Base-by-base conservation (phyloP, 192 early-diverging fungal species). In the Kickxella alabastrina region DNA sequence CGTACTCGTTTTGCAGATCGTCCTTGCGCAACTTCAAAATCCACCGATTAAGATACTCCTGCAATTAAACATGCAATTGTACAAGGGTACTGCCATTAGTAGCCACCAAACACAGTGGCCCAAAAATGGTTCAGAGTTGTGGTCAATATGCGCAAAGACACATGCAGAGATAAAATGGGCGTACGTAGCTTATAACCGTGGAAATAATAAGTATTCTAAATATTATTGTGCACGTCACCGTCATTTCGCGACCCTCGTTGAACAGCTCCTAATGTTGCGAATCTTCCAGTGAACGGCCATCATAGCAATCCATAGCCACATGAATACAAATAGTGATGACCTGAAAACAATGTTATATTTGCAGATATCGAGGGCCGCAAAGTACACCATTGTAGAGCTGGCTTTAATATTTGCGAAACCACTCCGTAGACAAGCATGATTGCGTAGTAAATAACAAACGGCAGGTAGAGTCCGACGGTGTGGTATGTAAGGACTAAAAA, bases 201-300 rank as follows among this genome's bases (percentile, higher is more conserved):
- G 65, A 55, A 21, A 59, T 59, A 3, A 50, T 48, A 4, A 74
- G 51, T 14, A 62, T 36, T 6, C 47, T 45, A 41, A 66, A 66
- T 2, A 66, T 59, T 0, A 55, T 34, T 0, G 39, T 4, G 46
- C 75, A 68, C 0, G 60, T 52, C 0, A 56, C 14, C 17, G 45
- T 36, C 19, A 59, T 61, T 35, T 70, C 63, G 26, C 68, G 67
- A 19, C 48, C 57, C 49, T 77, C 75, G 37, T 77, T 77, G 38
- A 77, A 77, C 17, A 66, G 57, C 63, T 67, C 43, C 66, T 66
- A 42, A 77, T 71, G 26, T 57, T 43, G 37, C 75, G 68, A 38
- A 73, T 73, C 13, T 49, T 54, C 70, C 70, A 73, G 38, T 39
- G 60, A 15, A 73, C 23, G 2, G 32, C 1, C 1, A 50, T 63